Conservation (phyloP, 1,284 basidiomycete genomes). For the Marasmius fiardii region DNA sequence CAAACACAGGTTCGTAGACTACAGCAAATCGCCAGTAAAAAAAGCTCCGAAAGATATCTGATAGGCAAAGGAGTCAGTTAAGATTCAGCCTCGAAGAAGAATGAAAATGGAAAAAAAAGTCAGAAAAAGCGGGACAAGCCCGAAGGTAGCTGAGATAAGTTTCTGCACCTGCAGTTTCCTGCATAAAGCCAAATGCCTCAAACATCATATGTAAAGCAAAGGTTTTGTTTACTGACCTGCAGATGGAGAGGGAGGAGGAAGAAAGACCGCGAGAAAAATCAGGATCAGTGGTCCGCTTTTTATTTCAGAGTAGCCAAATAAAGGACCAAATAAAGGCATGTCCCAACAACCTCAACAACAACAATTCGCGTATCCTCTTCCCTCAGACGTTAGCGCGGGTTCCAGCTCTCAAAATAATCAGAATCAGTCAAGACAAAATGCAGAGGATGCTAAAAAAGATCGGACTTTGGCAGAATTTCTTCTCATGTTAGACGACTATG, state of each 20-base stretch:
- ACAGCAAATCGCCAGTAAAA: too few species aligned
- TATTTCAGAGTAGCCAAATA: neutral
- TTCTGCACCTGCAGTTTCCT: slow-evolving; percentile 47
- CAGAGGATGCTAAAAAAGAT: slow-evolving; percentile 86
- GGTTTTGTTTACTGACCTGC: slow-evolving; percentile 22
- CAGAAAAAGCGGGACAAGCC: slow-evolving; percentile 43
- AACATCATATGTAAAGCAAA: slow-evolving; percentile 58
- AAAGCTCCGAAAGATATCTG: too few species aligned
- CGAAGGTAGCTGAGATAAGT: slow-evolving; percentile 53
- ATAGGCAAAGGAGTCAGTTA: neutral
- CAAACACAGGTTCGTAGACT: too few species aligned
- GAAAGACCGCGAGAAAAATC: neutral
- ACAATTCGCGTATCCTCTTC: slow-evolving; percentile 26
- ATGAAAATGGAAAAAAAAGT: slow-evolving; percentile 19
- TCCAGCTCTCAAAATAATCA: slow-evolving; percentile 19
- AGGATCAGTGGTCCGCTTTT: neutral
- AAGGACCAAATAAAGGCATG: neutral
- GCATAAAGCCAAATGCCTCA: slow-evolving; percentile 92
- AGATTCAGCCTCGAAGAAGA: neutral
- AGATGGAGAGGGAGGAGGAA: neutral
- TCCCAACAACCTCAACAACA: neutral
- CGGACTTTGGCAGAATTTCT: slow-evolving; percentile 92
- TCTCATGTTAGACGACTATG: slow-evolving; percentile 94
- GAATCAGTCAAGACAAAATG: slow-evolving; percentile 59
- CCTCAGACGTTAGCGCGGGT: slow-evolving; percentile 10